These are phyloP conservation scores for Kwoniella pini DNA, from an alignment of 768 basidiomycete species.

Conservation along the genomic window DNA sequence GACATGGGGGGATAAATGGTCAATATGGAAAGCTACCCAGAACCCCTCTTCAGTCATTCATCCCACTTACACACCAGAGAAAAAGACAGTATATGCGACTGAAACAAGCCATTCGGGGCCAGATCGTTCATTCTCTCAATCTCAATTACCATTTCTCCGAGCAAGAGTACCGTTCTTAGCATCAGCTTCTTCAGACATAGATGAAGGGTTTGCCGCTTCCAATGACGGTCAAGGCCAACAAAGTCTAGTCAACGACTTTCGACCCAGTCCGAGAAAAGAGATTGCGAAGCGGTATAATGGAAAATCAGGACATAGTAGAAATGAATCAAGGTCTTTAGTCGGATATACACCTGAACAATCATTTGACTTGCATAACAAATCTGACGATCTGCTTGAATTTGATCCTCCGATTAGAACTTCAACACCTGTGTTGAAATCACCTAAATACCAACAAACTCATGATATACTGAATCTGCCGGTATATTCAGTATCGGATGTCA, in stretches of 20 bases:
- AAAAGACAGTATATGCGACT: background rate
- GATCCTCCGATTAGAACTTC: conserved; percentile 37
- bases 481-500: conserved; percentile 42
- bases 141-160: conserved; percentile 6
- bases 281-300: conserved; percentile 9
- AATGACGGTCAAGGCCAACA: conserved; percentile 17
- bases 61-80: background rate
- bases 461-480: conserved; percentile 61
- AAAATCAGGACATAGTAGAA: conserved; percentile 1
- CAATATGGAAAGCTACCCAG: conserved; percentile 41
- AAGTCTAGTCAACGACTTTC: conserved; percentile 1
- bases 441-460: conserved; percentile 77
- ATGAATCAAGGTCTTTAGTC: conserved; percentile 30
- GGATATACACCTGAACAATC: conserved; percentile 41
- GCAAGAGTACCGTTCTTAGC: conserved; percentile 44
- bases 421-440: conserved; percentile 54
- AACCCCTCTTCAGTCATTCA: background rate
- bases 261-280: conserved; percentile 34
- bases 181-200: conserved; percentile 45
- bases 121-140: conserved; percentile 1
- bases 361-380: conserved; percentile 16
- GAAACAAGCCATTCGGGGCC: background rate
- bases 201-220: conserved; percentile 34
- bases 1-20: conserved; percentile 50
- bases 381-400: conserved; percentile 2